Evolutionary conservation across 805 yeast genomes (phyloP).

Genomic region (Lipomyces sp.): DNA sequence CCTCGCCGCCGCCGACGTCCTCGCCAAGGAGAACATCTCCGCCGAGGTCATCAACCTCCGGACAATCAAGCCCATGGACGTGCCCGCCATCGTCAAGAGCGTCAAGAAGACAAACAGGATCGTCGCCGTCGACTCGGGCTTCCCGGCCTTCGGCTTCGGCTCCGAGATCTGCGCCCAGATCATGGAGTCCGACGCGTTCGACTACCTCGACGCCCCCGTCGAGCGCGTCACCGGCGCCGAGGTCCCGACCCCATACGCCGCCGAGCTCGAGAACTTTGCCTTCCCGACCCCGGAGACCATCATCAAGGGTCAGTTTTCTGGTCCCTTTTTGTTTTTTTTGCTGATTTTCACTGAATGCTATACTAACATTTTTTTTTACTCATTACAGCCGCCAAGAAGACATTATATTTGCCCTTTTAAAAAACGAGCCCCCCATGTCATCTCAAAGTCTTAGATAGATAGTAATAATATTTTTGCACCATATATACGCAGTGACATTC

Average conservation of each 20-base stretch:
- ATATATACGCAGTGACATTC: neutral
- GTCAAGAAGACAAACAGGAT: conserved; percentile 96
- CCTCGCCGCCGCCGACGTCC: conserved; percentile 81
- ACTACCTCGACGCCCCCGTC: conserved; percentile 96
- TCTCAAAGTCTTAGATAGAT: neutral
- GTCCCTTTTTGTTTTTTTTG: conserved; percentile 32
- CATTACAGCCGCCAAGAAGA: conserved; percentile 39
- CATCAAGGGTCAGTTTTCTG: conserved; percentile 52
- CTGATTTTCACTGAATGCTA: neutral
- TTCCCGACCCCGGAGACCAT: conserved; percentile 96
- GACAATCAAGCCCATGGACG: conserved; percentile 94
- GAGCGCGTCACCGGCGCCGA: conserved; percentile 99
- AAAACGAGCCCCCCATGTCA: neutral
- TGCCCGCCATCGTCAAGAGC: conserved; percentile 75
- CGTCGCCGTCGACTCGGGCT: conserved; percentile 94
- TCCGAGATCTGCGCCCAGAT: conserved; percentile 96
- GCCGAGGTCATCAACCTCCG: conserved; percentile 95
- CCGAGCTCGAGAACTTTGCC: conserved; percentile 93
- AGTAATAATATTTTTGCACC: neutral
- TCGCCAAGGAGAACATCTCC: conserved; percentile 76
- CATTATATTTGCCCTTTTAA: conserved; percentile 37
- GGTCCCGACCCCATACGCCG: conserved; percentile 98
- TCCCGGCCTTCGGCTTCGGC: conserved; percentile 98
- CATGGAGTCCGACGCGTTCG: conserved; percentile 98
- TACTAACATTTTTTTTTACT: neutral